Evolutionary conservation across 805 yeast species (phyloP), one percentile per base, ranked within the genome.

Genomic region (Lachancea quebecensis): DNA sequence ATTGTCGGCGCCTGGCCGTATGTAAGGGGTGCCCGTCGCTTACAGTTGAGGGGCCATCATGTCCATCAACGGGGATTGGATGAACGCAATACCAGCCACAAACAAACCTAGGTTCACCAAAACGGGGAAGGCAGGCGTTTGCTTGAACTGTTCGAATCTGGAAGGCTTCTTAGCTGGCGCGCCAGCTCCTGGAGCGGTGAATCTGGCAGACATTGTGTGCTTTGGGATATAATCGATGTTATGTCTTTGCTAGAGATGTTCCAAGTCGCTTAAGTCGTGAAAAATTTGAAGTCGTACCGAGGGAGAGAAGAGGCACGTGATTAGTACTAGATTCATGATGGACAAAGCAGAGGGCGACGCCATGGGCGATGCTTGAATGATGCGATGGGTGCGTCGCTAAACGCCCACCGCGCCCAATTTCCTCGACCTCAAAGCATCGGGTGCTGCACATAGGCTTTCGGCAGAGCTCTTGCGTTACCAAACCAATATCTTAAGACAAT

Each of bases 31-130:
- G n/a, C 15, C 41, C 14, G 12, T 8, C 36, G 10, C 27, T 56
- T 53, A 64, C 44, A 65, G 73, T 65, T 84, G 91, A 42, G 93
- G 93, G 57, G 83, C 89, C 69, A 85, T 68, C 78, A 82, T 77
- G 47, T 84, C 91, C 86, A 82, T 82, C 58, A 82, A 67, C 54
- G 90, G 83, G 39, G 89, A 81, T 69, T 82, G 87, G 55, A 85
- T 77, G 64, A 85, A 77, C 18, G 79, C 78, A 54, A 83, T 85
- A 62, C 93, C 93, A 39, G 84, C 78, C 47, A 75, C 77, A 58
- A 85, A 85, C 50, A 83, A 70, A 34, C 71, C 73, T 48, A 76
- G 78, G 65, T 85, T 84, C 37, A 83, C 63, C 40, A 78, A 72
- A 45, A 83, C 70, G 47, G 87, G 79, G 70, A 71, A 84, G 12